A percentile compares a stretch with the other conserved stretches of the same genome.
phyloP scores from a whole-genome alignment of 2,329 filamentous ascomycete species.

The Aspergillus fumigatiaffinis region DNA sequence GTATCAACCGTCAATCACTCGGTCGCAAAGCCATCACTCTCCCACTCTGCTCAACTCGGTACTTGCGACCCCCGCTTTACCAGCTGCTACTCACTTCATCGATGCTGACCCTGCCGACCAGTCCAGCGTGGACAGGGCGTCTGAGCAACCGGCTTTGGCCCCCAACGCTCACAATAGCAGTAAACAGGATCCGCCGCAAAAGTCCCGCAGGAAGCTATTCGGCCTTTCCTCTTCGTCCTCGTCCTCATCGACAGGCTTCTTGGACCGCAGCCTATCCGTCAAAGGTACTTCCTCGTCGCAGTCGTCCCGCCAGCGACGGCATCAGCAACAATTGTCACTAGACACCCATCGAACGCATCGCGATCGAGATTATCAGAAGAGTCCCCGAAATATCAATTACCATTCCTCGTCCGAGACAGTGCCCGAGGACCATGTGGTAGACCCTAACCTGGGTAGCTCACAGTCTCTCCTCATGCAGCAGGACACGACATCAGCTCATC shows the following conservation, averaged over 20 bases:
- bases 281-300: conserved; percentile 22
- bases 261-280: conserved; percentile 27
- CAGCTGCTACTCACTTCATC: conserved; percentile 14
- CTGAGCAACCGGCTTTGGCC: conserved; percentile 17
- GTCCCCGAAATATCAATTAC: conserved; percentile 14
- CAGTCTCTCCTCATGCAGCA: conserved; percentile 20
- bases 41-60: conserved; percentile 7
- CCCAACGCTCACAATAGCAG: conserved; percentile 11
- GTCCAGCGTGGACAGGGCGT: conserved; percentile 12
- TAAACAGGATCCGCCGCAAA: not conserved
- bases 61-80: conserved; percentile 2
- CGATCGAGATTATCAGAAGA: conserved; percentile 6
- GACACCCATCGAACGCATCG: conserved; percentile 5
- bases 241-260: conserved; percentile 16
- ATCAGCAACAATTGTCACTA: conserved; percentile 11
- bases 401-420: conserved; percentile 8
- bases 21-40: conserved; percentile 26
- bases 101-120: conserved; percentile 24
- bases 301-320: conserved; percentile 5
- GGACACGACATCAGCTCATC: conserved; percentile 10
- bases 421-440: conserved; percentile 17
- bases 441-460: conserved; percentile 9
- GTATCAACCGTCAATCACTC: conserved; percentile 10
- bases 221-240: conserved; percentile 14
- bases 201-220: conserved; percentile 18